phyloP scores from a whole-genome alignment of 2,329 filamentous ascomycete genomes.

The Pyricularia pennisetigena region DNA sequence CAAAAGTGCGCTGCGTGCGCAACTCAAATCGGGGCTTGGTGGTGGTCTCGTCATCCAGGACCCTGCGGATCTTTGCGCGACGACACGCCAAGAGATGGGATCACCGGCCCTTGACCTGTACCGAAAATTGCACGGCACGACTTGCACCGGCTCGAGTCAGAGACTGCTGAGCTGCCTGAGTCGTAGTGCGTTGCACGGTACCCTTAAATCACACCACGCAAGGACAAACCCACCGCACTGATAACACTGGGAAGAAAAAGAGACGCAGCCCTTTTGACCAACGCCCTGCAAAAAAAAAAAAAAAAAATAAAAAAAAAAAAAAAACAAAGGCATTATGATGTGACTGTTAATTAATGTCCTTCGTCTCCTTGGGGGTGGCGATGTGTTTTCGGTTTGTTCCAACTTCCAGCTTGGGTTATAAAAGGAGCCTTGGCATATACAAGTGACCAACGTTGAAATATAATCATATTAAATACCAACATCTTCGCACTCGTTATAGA shows the following conservation, averaged over 20 bases:
- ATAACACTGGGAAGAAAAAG: not conserved
- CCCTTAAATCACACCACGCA: not conserved
- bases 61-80: not conserved
- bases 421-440: not conserved
- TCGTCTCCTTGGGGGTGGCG: not conserved
- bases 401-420: not conserved
- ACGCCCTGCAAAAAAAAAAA: not conserved
- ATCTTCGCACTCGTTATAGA: not conserved
- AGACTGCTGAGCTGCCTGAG: not conserved
- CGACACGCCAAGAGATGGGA: not conserved
- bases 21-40: not conserved
- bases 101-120: not conserved
- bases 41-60: not conserved
- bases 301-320: too few species aligned
- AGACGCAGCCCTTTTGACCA: not conserved
- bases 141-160: not conserved
- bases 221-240: too few species aligned
- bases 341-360: not conserved
- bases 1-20: not conserved
- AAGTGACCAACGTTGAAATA: too few species aligned
- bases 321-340: not conserved
- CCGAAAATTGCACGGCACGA: not conserved
- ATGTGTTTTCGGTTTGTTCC: not conserved
- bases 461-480: not conserved
- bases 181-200: not conserved